Conservation (phyloP, 768 basidiomycete genomes). For the Coprinopsis marcescibilis region DNA sequence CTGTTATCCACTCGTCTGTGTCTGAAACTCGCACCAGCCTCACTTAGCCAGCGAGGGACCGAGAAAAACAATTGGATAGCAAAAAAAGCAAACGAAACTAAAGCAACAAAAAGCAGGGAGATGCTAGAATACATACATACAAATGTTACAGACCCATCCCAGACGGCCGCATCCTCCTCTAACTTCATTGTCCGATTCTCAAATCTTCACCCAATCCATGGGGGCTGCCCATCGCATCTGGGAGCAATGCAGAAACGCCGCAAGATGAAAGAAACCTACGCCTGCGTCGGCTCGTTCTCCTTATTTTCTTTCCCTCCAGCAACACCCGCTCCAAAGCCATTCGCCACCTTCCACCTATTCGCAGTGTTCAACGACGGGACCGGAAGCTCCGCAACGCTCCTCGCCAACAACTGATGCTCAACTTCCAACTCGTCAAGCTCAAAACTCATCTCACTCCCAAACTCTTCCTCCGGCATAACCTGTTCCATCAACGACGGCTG, state of each 20-base stretch:
- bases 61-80: no score
- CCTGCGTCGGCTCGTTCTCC: conserved; percentile 15
- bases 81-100: no score
- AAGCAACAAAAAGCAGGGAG: no score
- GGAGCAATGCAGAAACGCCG: neutral
- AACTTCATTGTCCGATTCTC: no score
- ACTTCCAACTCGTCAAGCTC: conserved; percentile 40
- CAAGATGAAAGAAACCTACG: neutral
- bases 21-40: no score
- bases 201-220: no score
- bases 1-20: no score
- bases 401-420: conserved; percentile 18
- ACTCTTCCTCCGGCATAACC: conserved; percentile 49
- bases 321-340: conserved; percentile 29
- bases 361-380: conserved; percentile 12
- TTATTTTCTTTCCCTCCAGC: conserved; percentile 51
- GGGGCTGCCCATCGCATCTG: no score
- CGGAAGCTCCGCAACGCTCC: conserved; percentile 18
- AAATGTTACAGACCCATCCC: no score
- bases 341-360: conserved; percentile 15
- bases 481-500: conserved; percentile 56
- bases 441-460: conserved; percentile 44
- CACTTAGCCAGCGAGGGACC: no score
- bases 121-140: no score
- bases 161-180: no score